Evolutionary conservation across 441 rosid species (phyloP).

Genomic region (Adansonia madagascariensis): DNA sequence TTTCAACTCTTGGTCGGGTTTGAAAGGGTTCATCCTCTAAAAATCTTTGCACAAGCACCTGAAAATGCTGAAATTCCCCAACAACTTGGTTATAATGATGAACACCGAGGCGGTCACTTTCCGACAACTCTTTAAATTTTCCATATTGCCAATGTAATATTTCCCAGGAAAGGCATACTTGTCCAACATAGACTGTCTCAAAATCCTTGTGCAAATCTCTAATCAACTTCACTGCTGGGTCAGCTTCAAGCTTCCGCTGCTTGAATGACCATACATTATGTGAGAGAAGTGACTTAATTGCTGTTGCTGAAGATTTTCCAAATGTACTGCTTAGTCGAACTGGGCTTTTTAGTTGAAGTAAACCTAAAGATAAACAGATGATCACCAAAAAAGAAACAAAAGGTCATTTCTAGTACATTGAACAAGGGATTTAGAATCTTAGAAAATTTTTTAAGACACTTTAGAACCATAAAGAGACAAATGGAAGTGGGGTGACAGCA

Average conservation of each 20-base stretch:
- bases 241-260: constrained; percentile 40
- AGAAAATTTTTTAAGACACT: neutral
- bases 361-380: constrained; percentile 42
- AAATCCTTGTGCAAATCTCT: constrained; percentile 53
- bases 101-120: constrained; percentile 31
- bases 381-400: neutral
- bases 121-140: constrained; percentile 52
- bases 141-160: constrained; percentile 73
- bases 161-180: constrained; percentile 86
- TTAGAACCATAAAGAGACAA: constrained; percentile 4
- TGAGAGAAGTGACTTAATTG: constrained; percentile 36
- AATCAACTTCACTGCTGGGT: constrained; percentile 45
- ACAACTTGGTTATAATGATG: constrained; percentile 65
- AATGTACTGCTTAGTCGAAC: constrained; percentile 27
- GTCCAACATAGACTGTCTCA: constrained; percentile 68
- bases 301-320: constrained; percentile 25
- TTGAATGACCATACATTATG: constrained; percentile 53
- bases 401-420: neutral
- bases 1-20: constrained; percentile 54
- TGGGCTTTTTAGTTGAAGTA: constrained; percentile 54
- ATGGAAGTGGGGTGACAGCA: neutral
- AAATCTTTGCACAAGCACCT: constrained; percentile 68
- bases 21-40: constrained; percentile 80
- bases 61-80: constrained; percentile 71
- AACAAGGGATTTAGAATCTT: neutral